Conservation (phyloP, 352 stramenopile species). For the Poterioochromonas sp. region DNA sequence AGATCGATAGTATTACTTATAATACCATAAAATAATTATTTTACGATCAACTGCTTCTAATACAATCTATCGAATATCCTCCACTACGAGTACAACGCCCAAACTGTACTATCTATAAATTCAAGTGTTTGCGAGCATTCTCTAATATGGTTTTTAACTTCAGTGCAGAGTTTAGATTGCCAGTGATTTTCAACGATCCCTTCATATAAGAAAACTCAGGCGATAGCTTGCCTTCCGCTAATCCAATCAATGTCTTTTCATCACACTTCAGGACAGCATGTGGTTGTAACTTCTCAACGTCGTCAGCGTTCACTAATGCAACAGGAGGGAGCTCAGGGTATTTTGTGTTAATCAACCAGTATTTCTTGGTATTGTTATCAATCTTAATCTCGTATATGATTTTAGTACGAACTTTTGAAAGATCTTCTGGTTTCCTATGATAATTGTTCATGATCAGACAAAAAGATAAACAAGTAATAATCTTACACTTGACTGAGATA, state of each 20-base stretch:
- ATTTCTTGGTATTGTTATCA: not conserved
- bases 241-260: not conserved
- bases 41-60: too few species aligned
- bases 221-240: not conserved
- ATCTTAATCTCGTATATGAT: not conserved
- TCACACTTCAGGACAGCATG: not conserved
- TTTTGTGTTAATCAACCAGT: not conserved
- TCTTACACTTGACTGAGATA: too few species aligned
- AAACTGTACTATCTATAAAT: too few species aligned
- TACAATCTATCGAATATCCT: too few species aligned
- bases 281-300: not conserved
- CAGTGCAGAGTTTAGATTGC: not conserved
- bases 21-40: too few species aligned
- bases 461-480: too few species aligned
- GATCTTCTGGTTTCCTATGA: too few species aligned
- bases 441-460: too few species aligned
- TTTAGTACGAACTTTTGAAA: not conserved
- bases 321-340: not conserved
- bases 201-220: not conserved
- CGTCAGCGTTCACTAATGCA: not conserved
- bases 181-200: not conserved
- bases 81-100: too few species aligned
- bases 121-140: too few species aligned
- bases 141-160: conserved; percentile 9
- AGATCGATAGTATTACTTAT: too few species aligned